Evolutionary conservation across 768 basidiomycete species (phyloP).

Genomic region (Suillus hirtellus): DNA sequence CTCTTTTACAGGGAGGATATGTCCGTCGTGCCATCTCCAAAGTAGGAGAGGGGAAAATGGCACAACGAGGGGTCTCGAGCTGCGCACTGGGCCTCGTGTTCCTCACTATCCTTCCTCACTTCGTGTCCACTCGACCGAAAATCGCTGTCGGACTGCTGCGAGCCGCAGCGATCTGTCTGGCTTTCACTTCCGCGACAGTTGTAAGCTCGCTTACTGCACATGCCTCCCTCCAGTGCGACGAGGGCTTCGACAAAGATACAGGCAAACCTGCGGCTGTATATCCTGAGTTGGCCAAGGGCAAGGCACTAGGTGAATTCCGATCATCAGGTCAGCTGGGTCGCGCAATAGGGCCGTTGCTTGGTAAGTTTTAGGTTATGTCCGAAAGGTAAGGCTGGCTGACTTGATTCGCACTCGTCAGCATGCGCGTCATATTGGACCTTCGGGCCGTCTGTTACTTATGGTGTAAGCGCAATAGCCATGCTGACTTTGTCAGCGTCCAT

Average conservation of each 20-base stretch:
- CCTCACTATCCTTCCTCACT: conserved; percentile 69
- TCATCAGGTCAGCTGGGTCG: conserved; percentile 94
- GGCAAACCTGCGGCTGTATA: conserved; percentile 57
- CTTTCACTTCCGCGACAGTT: conserved; percentile 94
- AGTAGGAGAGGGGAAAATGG: conserved; percentile 81
- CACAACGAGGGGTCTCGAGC: conserved; percentile 72
- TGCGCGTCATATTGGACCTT: conserved; percentile 90
- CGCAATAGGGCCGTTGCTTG: conserved; percentile 89
- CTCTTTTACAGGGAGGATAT: conserved; percentile 91
- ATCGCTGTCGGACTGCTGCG: conserved; percentile 57
- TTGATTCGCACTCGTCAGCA: conserved; percentile 42
- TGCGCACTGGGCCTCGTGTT: conserved; percentile 72
- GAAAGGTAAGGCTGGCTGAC: conserved; percentile 12
- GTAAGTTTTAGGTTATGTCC: conserved; percentile 40
- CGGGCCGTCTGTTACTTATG: conserved; percentile 79
- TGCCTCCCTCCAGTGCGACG: conserved; percentile 90
- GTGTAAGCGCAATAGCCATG: conserved; percentile 65
- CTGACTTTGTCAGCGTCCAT: conserved; percentile 55
- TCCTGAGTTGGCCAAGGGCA: conserved; percentile 77
- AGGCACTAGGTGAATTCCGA: conserved; percentile 82
- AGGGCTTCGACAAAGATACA: conserved; percentile 56
- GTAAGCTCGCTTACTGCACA: conserved; percentile 91
- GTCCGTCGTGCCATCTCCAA: conserved; percentile 79
- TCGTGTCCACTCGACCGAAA: conserved; percentile 41
- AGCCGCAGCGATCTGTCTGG: conserved; percentile 79